phyloP scores from a whole-genome alignment of 257 asterid genomes.

The Gynochthodes officinalis region DNA sequence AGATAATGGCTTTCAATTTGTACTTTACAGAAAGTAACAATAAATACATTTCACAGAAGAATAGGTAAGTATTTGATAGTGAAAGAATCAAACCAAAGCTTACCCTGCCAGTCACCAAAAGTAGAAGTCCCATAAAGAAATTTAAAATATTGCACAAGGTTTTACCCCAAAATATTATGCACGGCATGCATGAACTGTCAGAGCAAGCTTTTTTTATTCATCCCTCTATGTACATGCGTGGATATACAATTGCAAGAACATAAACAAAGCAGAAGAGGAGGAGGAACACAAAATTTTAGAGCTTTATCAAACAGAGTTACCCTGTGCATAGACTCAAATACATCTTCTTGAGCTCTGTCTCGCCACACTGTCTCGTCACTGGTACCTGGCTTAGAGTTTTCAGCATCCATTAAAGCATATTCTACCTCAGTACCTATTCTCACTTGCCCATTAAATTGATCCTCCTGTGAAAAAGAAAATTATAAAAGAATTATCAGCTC shows the following conservation, averaged over 20 bases:
- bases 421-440: conserved; percentile 38
- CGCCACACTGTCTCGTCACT: conserved; percentile 48
- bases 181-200: not conserved
- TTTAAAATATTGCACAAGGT: not conserved
- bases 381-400: conserved; percentile 37
- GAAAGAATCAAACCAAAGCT: not conserved
- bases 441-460: conserved; percentile 24
- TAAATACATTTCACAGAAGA: not conserved
- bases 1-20: not conserved
- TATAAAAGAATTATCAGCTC: conserved; percentile 6
- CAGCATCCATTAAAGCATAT: conserved; percentile 40
- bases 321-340: conserved; percentile 40
- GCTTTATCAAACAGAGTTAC: conserved; percentile 31
- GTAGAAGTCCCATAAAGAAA: not conserved
- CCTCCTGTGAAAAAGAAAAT: conserved; percentile 37
- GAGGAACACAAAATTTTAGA: not conserved
- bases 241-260: not conserved
- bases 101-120: not conserved
- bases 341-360: conserved; percentile 62
- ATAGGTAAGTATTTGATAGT: conserved; percentile 1
- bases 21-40: not conserved
- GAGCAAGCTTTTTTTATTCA: not conserved
- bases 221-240: not conserved
- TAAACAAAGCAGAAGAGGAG: not conserved
- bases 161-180: not conserved